These are phyloP conservation scores for Syzygium aqueum DNA, from an alignment of 345 rosid genomes.

Conservation along the genomic window DNA sequence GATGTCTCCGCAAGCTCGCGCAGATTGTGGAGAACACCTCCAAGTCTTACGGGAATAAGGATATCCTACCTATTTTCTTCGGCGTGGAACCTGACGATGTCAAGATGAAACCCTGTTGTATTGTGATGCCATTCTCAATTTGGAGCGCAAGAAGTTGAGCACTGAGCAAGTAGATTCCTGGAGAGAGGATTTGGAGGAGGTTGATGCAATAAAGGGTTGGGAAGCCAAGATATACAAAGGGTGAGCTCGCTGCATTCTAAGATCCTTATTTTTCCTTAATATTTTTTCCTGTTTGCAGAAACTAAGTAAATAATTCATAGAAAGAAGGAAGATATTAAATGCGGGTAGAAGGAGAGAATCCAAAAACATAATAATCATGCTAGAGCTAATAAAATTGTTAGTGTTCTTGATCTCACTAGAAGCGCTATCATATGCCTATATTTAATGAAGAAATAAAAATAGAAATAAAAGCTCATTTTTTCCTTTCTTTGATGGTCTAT, in stretches of 20 bases:
- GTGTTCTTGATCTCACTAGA: too few species aligned
- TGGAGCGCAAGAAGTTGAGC: rapidly evolving
- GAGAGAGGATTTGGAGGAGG: neutral
- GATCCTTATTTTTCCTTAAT: neutral
- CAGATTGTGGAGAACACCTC: neutral
- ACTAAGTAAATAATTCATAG: neutral
- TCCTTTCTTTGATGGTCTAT: too few species aligned
- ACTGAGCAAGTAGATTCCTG: neutral
- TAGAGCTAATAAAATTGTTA: too few species aligned
- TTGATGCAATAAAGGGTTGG: neutral
- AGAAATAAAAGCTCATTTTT: too few species aligned
- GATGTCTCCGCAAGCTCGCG: neutral
- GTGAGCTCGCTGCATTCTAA: neutral
- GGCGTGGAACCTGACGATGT: neutral
- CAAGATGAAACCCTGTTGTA: neutral
- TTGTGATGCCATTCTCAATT: neutral
- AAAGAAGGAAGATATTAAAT: neutral
- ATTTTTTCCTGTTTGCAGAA: neutral
- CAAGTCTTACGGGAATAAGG: neutral
- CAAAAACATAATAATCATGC: too few species aligned
- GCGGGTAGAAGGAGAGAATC: neutral
- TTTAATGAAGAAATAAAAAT: too few species aligned
- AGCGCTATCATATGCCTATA: too few species aligned
- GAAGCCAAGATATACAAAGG: neutral
- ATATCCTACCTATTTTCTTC: neutral